Conservation (phyloP, 1,139 yeast genomes). For the Yamadazyma kanchanaburiensis region DNA sequence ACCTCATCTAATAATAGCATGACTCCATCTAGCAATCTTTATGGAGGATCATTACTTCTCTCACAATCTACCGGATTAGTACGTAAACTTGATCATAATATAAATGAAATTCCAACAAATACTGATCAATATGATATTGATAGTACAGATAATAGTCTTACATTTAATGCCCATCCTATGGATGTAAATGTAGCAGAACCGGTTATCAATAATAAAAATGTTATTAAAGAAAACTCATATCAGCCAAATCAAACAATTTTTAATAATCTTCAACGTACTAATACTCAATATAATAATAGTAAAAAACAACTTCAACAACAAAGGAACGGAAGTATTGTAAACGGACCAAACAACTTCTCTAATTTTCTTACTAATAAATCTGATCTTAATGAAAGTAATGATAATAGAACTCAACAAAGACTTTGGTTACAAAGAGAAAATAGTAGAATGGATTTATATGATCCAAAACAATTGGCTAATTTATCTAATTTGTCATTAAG, state of each 20-base stretch:
- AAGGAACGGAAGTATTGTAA: constrained; percentile 10
- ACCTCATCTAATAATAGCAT: constrained; percentile 20
- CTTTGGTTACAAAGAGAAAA: constrained; percentile 82
- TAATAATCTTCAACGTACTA: constrained; percentile 40
- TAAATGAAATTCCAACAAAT: not conserved
- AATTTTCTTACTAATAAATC: constrained; percentile 22
- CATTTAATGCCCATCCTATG: constrained; percentile 35
- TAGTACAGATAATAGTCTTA: constrained; percentile 24
- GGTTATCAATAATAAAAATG: constrained; percentile 32
- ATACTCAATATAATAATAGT: constrained; percentile 28
- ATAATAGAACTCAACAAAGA: constrained; percentile 68
- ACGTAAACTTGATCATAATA: constrained; percentile 25
- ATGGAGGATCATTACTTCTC: constrained; percentile 42
- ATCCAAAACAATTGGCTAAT: constrained; percentile 30
- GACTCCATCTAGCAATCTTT: constrained; percentile 26
- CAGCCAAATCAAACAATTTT: constrained; percentile 46
- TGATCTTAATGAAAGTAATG: constrained; percentile 11
- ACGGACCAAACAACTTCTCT: constrained; percentile 30
- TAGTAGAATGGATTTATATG: constrained; percentile 56
- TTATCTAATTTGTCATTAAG: constrained; percentile 43
- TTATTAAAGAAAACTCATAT: constrained; percentile 34
- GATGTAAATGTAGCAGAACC: constrained; percentile 29
- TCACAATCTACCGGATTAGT: constrained; percentile 47
- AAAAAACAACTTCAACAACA: constrained; percentile 19
- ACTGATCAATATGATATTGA: constrained; percentile 8